Conservation (phyloP, 2,329 filamentous ascomycete species). For the Cercospora sojina region DNA sequence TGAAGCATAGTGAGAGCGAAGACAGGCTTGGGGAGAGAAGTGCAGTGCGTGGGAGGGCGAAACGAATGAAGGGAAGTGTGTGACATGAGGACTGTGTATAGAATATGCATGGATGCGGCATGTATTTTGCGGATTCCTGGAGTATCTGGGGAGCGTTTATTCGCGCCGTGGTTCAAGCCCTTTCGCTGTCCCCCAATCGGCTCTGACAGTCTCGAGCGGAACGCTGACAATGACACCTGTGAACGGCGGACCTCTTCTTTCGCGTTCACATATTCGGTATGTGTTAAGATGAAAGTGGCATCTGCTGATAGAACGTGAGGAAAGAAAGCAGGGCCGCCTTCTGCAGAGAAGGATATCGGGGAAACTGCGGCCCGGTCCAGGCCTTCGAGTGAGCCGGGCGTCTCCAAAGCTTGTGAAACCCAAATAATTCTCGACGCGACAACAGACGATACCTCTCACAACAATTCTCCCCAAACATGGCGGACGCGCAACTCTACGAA, state of each 20-base stretch:
- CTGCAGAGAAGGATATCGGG: not conserved
- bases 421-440: not conserved
- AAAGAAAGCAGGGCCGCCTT: not conserved
- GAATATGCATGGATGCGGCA: not conserved
- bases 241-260: not conserved
- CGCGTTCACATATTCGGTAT: not conserved
- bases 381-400: not conserved
- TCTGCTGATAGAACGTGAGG: not conserved
- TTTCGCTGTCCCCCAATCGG: not conserved
- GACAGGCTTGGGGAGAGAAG: not conserved
- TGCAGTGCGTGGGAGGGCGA: not conserved
- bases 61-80: not conserved
- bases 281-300: not conserved
- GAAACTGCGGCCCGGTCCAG: not conserved
- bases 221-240: not conserved
- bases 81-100: not conserved
- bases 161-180: not conserved
- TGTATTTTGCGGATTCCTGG: not conserved
- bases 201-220: not conserved
- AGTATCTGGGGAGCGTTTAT: not conserved
- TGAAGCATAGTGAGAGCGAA: not conserved
- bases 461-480: constrained; percentile 18
- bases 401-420: not conserved
- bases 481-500: constrained; percentile 32
- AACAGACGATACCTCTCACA: not conserved